Percentiles rank a stretch among this genome's conserved stretches.
phyloP scores from a whole-genome alignment of 2,329 filamentous ascomycete genomes.

The Cadophora malorum region DNA sequence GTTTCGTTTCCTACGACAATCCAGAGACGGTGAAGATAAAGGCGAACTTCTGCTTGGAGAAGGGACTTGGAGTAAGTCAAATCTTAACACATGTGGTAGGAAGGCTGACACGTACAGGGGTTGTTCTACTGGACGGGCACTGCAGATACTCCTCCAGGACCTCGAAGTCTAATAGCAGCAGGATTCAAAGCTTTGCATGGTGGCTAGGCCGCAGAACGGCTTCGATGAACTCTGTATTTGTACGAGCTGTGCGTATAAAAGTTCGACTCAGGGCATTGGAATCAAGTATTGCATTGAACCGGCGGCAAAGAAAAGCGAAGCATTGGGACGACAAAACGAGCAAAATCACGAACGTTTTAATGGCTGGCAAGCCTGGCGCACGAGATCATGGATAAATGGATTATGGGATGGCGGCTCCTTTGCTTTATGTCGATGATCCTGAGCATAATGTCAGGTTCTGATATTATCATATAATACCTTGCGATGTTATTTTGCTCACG shows the following conservation, averaged over 20 bases:
- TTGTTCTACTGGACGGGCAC: conserved; percentile 86
- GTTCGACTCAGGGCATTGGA: neutral
- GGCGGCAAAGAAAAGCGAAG: conserved; percentile 1
- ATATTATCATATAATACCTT: conserved; percentile 1
- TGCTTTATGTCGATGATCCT: neutral
- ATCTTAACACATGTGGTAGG: neutral
- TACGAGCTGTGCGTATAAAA: neutral
- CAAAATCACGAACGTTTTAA: neutral
- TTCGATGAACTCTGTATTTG: conserved; percentile 12
- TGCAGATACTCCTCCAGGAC: conserved; percentile 66
- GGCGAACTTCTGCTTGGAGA: conserved; percentile 74
- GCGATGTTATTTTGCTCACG: neutral
- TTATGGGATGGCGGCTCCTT: neutral
- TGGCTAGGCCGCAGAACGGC: neutral
- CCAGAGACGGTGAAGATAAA: conserved; percentile 78
- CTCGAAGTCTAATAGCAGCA: conserved; percentile 63
- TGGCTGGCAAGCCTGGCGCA: neutral
- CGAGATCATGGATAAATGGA: neutral
- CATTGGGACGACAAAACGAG: neutral
- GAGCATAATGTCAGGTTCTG: neutral
- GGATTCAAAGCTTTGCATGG: conserved; percentile 63
- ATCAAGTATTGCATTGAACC: conserved; percentile 9
- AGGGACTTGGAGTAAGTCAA: conserved; percentile 65
- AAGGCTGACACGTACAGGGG: conserved; percentile 54
- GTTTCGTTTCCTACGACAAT: conserved; percentile 82